A percentile compares a stretch with the other conserved stretches of the same genome.
Conservation (phyloP, 75 land plant species). For the Adiantum capillusveneris region DNA sequence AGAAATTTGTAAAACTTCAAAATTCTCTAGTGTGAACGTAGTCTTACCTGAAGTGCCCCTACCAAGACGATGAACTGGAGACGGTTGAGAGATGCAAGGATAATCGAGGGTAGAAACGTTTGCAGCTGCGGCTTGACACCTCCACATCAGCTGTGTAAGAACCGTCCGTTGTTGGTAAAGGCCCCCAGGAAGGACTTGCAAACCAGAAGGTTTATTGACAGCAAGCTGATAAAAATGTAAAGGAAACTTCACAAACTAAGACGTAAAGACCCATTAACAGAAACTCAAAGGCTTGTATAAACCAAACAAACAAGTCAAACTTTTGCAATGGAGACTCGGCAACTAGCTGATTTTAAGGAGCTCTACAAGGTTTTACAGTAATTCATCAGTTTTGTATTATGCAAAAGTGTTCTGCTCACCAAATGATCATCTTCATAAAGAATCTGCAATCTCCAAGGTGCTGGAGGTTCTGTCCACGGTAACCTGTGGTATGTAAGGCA, state of each 20-base stretch:
- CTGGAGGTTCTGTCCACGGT: slow-evolving; percentile 32
- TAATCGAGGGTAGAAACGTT: background rate
- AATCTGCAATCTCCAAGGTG: slow-evolving; percentile 17
- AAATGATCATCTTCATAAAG: slow-evolving; percentile 37
- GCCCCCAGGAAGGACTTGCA: slow-evolving; percentile 95
- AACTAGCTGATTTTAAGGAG: background rate
- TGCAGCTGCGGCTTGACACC: slow-evolving; percentile 11
- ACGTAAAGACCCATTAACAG: no score
- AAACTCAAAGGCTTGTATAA: no score
- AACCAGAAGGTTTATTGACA: slow-evolving; percentile 89
- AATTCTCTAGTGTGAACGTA: no score
- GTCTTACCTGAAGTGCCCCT: slow-evolving; percentile 94
- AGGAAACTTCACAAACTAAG: no score
- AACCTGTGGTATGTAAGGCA: slow-evolving; percentile 19
- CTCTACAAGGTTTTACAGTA: no score
- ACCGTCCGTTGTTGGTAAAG: slow-evolving; percentile 94
- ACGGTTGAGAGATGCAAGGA: slow-evolving; percentile 24
- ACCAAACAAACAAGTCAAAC: background rate
- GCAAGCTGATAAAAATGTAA: slow-evolving; percentile 47
- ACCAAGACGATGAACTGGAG: slow-evolving; percentile 94
- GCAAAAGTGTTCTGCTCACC: no score
- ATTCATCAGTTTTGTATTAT: no score
- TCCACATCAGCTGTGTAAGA: slow-evolving; percentile 75
- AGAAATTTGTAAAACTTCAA: no score
- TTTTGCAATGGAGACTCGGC: background rate